Base-by-base conservation (phyloP, 1,284 basidiomycete species). In the Cystobasidium slooffiae region DNA sequence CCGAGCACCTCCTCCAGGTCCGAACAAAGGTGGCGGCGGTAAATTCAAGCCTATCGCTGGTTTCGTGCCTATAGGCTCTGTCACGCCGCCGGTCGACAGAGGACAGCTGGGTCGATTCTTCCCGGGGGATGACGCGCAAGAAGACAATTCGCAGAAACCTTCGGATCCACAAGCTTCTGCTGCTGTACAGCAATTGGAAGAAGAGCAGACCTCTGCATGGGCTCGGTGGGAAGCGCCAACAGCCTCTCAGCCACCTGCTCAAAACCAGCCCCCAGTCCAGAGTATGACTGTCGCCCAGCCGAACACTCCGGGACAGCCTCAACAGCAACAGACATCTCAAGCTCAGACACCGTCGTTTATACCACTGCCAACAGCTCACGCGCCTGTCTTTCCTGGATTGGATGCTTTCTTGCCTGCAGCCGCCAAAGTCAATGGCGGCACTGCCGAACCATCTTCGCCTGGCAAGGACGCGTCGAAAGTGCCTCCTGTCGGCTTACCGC, bases 1-100 rank as follows among this genome's bases (percentile, higher is more conserved):
- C 46, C 58, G 69, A 14, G 69, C 69, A 22, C 69, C 69, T 24
- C 69, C 61, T 44, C 70, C 70, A 41, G 70, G 70, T 39, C 70
- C 70, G 8, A 73, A 66, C 20, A 55, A 43, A 41, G 62, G 52
- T n/a, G 62, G 56, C 18, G 63, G 51, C 14, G 62, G 58, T 18
- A 61, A 62, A 20, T 66, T 73, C 70, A 73, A 53, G 24, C 63
- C 62, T 4, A 55, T 73, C 12, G 62, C 70, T 18, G 61, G 69
- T 16, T 72, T 72, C 24, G 69, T 64, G 10, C 47, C 69, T 10
- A 41, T 64, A 1, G 22, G 31, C 12, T 52, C 52, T 7, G 46
- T 31, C 6, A 58, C 66, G 37, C 49, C 66, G n/a, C 64, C 64
- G 7, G 31, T 63, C 8, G 44, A 63, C 61, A 41, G 61, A 5